A percentile compares a stretch with the other conserved stretches of the same genome.
These are phyloP conservation scores for Malassezia vespertilionis DNA, from an alignment of 1,284 basidiomycete species.

Conservation along the genomic window DNA sequence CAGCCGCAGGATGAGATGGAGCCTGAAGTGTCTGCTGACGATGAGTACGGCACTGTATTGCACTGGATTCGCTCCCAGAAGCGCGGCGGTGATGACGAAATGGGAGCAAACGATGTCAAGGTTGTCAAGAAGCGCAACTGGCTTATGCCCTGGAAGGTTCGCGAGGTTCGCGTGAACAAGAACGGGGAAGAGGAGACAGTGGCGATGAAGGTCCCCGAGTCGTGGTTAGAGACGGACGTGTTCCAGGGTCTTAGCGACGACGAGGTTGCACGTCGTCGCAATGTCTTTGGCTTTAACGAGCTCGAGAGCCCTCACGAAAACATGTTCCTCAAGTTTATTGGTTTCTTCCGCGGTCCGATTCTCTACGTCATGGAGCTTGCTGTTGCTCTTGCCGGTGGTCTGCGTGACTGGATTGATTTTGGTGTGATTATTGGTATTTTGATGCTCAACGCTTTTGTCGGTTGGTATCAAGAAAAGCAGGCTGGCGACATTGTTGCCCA, in stretches of 20 bases:
- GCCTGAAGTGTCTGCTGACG: slow-evolving; percentile 37
- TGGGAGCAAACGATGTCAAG: slow-evolving; percentile 28
- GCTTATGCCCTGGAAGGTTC: slow-evolving; percentile 40
- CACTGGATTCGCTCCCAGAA: slow-evolving; percentile 44
- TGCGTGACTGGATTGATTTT: slow-evolving; percentile 52
- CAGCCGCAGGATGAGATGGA: slow-evolving; percentile 16
- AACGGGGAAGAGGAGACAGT: slow-evolving; percentile 43
- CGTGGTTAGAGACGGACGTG: slow-evolving; percentile 52
- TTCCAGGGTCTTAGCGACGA: slow-evolving; percentile 49
- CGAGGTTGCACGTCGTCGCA: slow-evolving; percentile 48
- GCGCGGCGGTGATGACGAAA: slow-evolving; percentile 24
- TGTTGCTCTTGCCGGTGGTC: slow-evolving; percentile 48
- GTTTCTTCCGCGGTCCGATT: slow-evolving; percentile 49
- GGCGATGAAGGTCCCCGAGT: slow-evolving; percentile 41
- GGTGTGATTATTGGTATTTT: slow-evolving; percentile 52
- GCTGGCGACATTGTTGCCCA: slow-evolving; percentile 53
- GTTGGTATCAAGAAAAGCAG: slow-evolving; percentile 56
- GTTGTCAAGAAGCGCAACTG: slow-evolving; percentile 42
- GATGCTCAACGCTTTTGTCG: slow-evolving; percentile 53
- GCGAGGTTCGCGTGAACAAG: slow-evolving; percentile 46
- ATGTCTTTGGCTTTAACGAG: slow-evolving; percentile 48
- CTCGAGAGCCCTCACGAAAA: slow-evolving; percentile 49
- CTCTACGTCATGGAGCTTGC: slow-evolving; percentile 50
- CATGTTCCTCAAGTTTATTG: slow-evolving; percentile 51
- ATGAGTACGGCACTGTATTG: slow-evolving; percentile 42